Evolutionary conservation across 805 yeast species (phyloP).

Genomic region (Monosporozyma yasuniensis): DNA sequence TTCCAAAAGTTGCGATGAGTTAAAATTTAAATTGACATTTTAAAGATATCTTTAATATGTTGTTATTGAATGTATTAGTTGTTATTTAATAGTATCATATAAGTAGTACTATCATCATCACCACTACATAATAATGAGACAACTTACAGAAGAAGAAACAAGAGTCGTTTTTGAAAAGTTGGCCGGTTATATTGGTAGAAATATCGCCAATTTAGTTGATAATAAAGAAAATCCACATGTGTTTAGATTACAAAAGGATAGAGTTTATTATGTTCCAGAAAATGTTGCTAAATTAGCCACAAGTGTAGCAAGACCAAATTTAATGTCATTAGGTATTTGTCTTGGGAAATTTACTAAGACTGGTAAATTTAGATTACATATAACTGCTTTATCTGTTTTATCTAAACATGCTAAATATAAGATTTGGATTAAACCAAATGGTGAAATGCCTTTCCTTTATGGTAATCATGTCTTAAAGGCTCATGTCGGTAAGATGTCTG

Average conservation of each 20-base stretch:
- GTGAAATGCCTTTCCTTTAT: slow-evolving; percentile 96
- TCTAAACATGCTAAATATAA: slow-evolving; percentile 87
- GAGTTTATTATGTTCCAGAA: slow-evolving; percentile 89
- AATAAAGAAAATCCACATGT: slow-evolving; percentile 79
- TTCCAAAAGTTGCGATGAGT: neutral
- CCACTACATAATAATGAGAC: slow-evolving; percentile 70
- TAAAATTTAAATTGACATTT: neutral
- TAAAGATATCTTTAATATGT: neutral
- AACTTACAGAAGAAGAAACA: slow-evolving; percentile 93
- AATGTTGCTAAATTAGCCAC: slow-evolving; percentile 80
- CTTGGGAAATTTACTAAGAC: slow-evolving; percentile 96
- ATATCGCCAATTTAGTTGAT: slow-evolving; percentile 79
- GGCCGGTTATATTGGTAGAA: slow-evolving; percentile 95
- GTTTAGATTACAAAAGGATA: slow-evolving; percentile 88
- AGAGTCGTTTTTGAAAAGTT: slow-evolving; percentile 91
- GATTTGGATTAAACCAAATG: slow-evolving; percentile 93
- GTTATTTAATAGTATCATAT: too few species aligned
- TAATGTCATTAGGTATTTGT: slow-evolving; percentile 90
- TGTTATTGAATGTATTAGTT: too few species aligned
- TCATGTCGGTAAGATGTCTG: slow-evolving; percentile 92
- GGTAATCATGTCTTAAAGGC: slow-evolving; percentile 97
- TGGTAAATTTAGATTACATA: slow-evolving; percentile 90
- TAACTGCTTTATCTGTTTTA: slow-evolving; percentile 77
- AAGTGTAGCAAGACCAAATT: slow-evolving; percentile 75
- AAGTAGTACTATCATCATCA: too few species aligned